Evolutionary conservation across 2,329 filamentous ascomycete genomes (phyloP).

Genomic region (Fusarium sp.): DNA sequence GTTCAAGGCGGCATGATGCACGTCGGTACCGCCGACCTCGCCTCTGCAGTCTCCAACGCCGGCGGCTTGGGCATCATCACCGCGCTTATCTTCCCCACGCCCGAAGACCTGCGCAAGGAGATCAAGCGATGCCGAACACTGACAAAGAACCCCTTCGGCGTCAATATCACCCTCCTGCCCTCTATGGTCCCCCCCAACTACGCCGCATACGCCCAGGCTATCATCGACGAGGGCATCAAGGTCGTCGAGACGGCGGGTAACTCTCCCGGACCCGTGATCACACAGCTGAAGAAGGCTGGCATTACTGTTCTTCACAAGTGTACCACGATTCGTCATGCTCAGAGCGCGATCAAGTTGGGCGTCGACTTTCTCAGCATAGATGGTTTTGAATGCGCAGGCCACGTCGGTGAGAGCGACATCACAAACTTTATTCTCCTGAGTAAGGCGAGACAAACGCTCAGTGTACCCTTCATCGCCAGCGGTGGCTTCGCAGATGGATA

Average conservation of each 20-base stretch:
- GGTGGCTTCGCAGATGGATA: slow-evolving; percentile 96
- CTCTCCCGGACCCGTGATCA: slow-evolving; percentile 88
- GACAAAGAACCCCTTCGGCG: slow-evolving; percentile 84
- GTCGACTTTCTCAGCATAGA: slow-evolving; percentile 98
- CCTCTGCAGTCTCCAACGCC: slow-evolving; percentile 82
- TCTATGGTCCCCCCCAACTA: slow-evolving; percentile 93
- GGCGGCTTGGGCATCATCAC: slow-evolving; percentile 87
- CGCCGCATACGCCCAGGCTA: slow-evolving; percentile 87
- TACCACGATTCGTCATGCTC: slow-evolving; percentile 93
- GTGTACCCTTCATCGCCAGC: slow-evolving; percentile 92
- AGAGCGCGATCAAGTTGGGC: slow-evolving; percentile 91
- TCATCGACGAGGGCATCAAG: slow-evolving; percentile 91
- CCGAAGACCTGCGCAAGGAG: slow-evolving; percentile 91
- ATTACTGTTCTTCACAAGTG: slow-evolving; percentile 94
- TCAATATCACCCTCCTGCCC: slow-evolving; percentile 95
- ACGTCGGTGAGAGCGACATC: slow-evolving; percentile 88
- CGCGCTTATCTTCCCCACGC: slow-evolving; percentile 91
- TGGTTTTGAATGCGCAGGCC: slow-evolving; percentile 95
- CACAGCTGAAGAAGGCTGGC: slow-evolving; percentile 83
- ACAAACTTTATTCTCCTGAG: slow-evolving; percentile 91
- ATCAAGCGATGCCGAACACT: slow-evolving; percentile 87
- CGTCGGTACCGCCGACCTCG: slow-evolving; percentile 84
- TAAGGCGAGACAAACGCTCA: slow-evolving; percentile 84
- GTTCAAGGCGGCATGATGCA: slow-evolving; percentile 92
- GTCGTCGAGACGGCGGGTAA: slow-evolving; percentile 96